phyloP scores from a whole-genome alignment of 768 basidiomycete species.

The Xerocomellus intermedius region DNA sequence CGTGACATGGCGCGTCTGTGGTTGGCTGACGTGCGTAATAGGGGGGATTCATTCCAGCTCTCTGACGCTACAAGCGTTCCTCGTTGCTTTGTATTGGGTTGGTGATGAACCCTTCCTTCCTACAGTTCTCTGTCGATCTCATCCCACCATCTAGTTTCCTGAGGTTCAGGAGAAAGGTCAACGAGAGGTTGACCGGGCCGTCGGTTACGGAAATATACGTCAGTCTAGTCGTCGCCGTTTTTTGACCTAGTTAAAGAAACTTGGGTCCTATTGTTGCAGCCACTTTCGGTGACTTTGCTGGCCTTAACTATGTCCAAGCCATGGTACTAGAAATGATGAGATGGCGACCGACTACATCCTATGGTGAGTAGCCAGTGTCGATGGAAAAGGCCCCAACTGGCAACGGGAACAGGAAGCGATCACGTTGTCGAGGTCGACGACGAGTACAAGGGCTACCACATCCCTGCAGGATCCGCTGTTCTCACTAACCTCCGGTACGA shows the following conservation, averaged over 20 bases:
- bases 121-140: background rate
- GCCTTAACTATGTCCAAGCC: slow-evolving; percentile 4
- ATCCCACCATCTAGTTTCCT: background rate
- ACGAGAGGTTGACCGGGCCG: background rate
- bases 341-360: slow-evolving; percentile 1
- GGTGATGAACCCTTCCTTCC: background rate
- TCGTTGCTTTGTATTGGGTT: slow-evolving; percentile 3
- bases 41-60: slow-evolving; percentile 4
- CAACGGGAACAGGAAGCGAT: background rate
- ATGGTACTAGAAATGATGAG: slow-evolving; percentile 9
- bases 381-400: background rate
- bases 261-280: background rate
- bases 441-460: slow-evolving; percentile 3
- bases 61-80: slow-evolving; percentile 1
- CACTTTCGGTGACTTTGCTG: background rate
- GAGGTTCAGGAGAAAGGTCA: slow-evolving; percentile 2
- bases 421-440: slow-evolving; percentile 4
- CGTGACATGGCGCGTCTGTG: background rate
- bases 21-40: background rate
- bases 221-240: background rate
- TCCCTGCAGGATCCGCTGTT: background rate
- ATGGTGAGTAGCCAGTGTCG: background rate
- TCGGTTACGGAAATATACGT: slow-evolving; percentile 4
- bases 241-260: background rate
- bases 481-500: slow-evolving; percentile 2